These are phyloP conservation scores for Diaporthe sp. DNA, from an alignment of 2,329 filamentous ascomycete genomes.

Conservation along the genomic window DNA sequence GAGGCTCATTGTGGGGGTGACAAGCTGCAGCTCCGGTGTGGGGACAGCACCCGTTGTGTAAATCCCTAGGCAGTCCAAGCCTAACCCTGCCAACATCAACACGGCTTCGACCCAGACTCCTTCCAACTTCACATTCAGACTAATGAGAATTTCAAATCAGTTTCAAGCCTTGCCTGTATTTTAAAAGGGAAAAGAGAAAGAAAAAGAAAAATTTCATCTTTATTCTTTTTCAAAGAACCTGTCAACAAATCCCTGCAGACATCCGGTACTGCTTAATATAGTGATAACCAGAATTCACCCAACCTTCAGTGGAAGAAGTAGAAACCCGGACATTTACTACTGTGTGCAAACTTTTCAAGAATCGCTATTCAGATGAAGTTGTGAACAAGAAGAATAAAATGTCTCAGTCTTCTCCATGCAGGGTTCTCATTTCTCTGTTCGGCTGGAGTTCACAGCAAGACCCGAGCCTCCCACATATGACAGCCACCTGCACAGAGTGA, in stretches of 20 bases:
- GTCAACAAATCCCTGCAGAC: background rate
- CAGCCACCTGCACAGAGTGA: too few relatives aligned
- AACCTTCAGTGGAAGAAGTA: background rate
- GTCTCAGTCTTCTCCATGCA: background rate
- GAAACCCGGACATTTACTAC: background rate
- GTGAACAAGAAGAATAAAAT: background rate
- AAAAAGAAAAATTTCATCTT: background rate
- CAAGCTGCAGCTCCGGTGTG: constrained; percentile 36
- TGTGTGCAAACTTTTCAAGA: background rate
- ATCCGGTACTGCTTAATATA: background rate
- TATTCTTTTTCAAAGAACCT: background rate
- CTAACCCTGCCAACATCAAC: constrained; percentile 7
- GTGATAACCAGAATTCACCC: too few relatives aligned
- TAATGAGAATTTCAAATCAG: background rate
- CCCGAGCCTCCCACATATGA: too few relatives aligned
- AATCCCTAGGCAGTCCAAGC: background rate
- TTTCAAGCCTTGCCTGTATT: background rate
- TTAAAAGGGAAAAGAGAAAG: too few relatives aligned
- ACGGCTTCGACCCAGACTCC: background rate
- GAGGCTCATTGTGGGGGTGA: constrained; percentile 35
- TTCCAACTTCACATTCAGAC: background rate
- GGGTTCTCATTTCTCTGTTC: too few relatives aligned
- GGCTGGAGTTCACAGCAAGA: too few relatives aligned
- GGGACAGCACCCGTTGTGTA: background rate
- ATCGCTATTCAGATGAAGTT: background rate